Evolutionary conservation across 768 basidiomycete species (phyloP).

Genomic region (Myochromella boudieri): DNA sequence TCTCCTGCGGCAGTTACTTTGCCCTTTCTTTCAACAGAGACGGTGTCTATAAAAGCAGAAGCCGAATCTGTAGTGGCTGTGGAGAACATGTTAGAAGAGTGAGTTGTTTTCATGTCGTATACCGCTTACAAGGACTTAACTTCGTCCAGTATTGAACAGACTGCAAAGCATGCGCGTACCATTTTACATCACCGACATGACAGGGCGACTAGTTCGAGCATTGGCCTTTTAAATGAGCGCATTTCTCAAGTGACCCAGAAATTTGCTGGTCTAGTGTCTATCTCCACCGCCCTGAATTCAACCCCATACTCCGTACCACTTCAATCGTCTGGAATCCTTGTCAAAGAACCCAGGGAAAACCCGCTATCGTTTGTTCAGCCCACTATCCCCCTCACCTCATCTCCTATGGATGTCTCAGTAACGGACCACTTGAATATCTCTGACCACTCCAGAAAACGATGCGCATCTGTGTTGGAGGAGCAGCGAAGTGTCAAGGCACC

Average conservation of each 20-base stretch:
- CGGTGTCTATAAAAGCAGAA: conserved; percentile 19
- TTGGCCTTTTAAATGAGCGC: conserved; percentile 56
- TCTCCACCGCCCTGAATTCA: conserved; percentile 15
- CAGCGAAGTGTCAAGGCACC: conserved; percentile 43
- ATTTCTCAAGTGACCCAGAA: conserved; percentile 54
- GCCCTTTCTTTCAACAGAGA: conserved; percentile 18
- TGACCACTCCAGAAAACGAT: conserved; percentile 44
- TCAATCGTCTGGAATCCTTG: conserved; percentile 15
- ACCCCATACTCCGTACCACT: conserved; percentile 16
- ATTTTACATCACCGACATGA: conserved; percentile 45
- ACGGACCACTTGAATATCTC: conserved; percentile 22
- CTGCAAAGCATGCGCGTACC: conserved; percentile 57
- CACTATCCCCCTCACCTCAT: conserved; percentile 8
- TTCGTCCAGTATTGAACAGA: conserved; percentile 54
- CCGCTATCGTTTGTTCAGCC: conserved; percentile 17
- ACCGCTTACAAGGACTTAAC: conserved; percentile 14
- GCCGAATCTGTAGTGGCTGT: conserved; percentile 39
- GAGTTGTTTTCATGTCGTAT: conserved; percentile 22
- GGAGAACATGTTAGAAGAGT: conserved; percentile 58
- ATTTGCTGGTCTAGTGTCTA: conserved; percentile 42
- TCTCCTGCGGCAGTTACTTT: conserved; percentile 25
- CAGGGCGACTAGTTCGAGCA: conserved; percentile 45
- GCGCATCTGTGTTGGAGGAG: conserved; percentile 42
- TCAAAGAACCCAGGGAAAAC: conserved; percentile 15
- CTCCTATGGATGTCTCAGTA: conserved; percentile 24